Conservation (phyloP, 176 grass and related monocot species). For the Tuctoria greenei region DNA sequence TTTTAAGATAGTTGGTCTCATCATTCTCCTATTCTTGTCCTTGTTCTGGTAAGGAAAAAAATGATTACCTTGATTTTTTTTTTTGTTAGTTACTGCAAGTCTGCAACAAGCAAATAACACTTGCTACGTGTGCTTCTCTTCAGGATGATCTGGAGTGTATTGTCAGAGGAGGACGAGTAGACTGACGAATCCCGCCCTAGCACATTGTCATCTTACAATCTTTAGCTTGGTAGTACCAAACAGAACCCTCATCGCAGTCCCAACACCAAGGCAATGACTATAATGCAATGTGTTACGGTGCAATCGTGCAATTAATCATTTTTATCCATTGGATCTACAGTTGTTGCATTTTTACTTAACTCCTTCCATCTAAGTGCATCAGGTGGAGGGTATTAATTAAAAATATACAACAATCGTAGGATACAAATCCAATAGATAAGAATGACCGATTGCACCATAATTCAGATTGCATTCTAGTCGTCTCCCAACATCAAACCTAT, state of each 20-base stretch:
- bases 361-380: no score
- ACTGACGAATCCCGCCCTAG: slow-evolving; percentile 14
- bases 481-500: not conserved
- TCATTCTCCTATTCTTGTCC: slow-evolving; percentile 76
- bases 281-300: no score
- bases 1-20: slow-evolving; percentile 78
- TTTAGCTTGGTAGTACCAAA: slow-evolving; percentile 28
- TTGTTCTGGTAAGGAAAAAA: slow-evolving; percentile 72
- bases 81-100: slow-evolving; percentile 17
- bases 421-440: no score
- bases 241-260: not conserved
- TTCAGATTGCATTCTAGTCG: no score
- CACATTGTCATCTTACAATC: slow-evolving; percentile 6
- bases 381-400: no score
- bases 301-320: no score
- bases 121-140: slow-evolving; percentile 15
- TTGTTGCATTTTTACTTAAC: no score
- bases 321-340: no score
- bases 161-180: slow-evolving; percentile 78
- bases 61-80: not conserved
- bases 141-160: slow-evolving; percentile 96
- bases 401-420: no score
- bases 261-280: no score
- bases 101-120: slow-evolving; percentile 1
- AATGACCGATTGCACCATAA: no score